phyloP scores from a whole-genome alignment of 2,329 filamentous ascomycete species.

The Fusarium illudens region DNA sequence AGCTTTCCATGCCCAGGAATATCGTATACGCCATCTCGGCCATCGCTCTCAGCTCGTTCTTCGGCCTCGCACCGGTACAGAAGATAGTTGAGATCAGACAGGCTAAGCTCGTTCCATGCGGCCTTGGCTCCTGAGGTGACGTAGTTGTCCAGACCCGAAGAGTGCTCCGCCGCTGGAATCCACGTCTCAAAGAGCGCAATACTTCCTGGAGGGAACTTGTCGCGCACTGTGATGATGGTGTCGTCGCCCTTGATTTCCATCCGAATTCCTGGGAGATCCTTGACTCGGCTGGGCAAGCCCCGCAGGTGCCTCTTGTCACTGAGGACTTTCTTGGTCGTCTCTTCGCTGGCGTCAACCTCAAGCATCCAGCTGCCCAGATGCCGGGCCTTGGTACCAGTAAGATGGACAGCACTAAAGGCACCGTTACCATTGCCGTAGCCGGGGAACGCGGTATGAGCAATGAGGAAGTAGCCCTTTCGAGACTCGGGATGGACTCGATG shows the following conservation, averaged over 20 bases:
- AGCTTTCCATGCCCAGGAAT: conserved; percentile 85
- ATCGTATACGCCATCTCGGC: conserved; percentile 86
- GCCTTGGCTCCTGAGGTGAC: conserved; percentile 82
- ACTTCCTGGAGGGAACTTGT: conserved; percentile 89
- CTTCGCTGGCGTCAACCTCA: conserved; percentile 81
- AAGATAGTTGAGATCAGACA: conserved; percentile 89
- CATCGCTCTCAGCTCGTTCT: conserved; percentile 79
- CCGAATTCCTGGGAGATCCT: conserved; percentile 75
- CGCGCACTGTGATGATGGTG: conserved; percentile 81
- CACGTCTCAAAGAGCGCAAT: conserved; percentile 96
- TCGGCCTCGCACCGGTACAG: conserved; percentile 93
- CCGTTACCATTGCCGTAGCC: conserved; percentile 88
- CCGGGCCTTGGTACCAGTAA: conserved; percentile 85
- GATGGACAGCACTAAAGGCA: conserved; percentile 78
- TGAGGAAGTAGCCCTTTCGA: conserved; percentile 91
- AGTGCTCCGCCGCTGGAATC: conserved; percentile 88
- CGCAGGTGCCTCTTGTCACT: conserved; percentile 76
- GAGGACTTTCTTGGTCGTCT: conserved; percentile 70
- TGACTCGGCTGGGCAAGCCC: conserved; percentile 85
- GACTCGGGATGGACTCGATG: conserved; percentile 93
- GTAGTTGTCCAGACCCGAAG: conserved; percentile 82
- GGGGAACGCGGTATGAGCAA: conserved; percentile 95
- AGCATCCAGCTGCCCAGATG: conserved; percentile 92
- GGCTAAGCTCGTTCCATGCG: conserved; percentile 77
- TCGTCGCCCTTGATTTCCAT: conserved; percentile 77